Base-by-base conservation (phyloP, 352 stramenopile species). In the Phytophthora sansomeana region DNA sequence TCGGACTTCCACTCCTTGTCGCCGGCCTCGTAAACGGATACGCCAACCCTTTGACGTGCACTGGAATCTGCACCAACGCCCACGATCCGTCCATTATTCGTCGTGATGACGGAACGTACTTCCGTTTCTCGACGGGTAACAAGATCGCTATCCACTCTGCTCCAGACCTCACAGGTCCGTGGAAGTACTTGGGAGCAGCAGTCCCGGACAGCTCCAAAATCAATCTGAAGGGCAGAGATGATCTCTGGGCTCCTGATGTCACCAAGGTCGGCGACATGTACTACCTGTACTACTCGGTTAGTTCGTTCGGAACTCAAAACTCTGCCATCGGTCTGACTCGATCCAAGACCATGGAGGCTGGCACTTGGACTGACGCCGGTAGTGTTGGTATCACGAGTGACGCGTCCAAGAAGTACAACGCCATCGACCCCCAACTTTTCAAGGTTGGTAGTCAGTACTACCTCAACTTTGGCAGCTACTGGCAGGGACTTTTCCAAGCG, bases 221-320 rank as follows among this genome's bases (percentile, higher is more conserved):
- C 47, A 69, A 87, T 41, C 39, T 87, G 16, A 51, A 72, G 3
- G 78, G 78, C 26, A 81, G 77, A 7, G 73, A 83, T 38, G 78
- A 80, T 17, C 70, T 86, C 6, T 86, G 74, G 77, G 73, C 77
- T 5, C 77, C 78, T 2, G 75, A 83, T 29, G 61, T 87, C 8
- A 63, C 69, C 49, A 49, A 73, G 17, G 51, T 84, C 10, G 75
- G 67, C 16, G 66, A 80, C 57, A 68, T 63, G 32, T 87, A 83
- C 73, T 85, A 87, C 47, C 65, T 87, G n/a, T 82, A 84, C 66
- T 84, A 84, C 50, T 72, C 77, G 19, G 75, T 87, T 57, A 80
- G 75, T 55, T 74, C 69, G 8, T 78, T 87, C 19, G 73, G 75
- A n/a, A 66, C 58, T 4, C 64, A 87, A 49, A 77, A 56, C 32